Conservation (phyloP, 805 yeast species). For the Candida taoyuanica region DNA sequence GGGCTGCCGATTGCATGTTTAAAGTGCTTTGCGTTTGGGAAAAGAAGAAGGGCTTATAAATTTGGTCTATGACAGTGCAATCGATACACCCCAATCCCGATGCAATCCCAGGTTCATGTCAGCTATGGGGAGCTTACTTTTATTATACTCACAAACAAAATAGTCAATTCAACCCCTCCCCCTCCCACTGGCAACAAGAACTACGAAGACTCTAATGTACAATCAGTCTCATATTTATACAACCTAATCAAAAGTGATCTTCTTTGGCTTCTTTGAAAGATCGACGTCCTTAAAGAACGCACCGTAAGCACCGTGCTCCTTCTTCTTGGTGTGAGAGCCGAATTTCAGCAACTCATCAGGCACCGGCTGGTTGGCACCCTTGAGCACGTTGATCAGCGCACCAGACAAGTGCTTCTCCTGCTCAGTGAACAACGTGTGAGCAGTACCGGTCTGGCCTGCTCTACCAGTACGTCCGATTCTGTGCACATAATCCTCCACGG, state of each 20-base stretch:
- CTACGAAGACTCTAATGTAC: too few relatives aligned
- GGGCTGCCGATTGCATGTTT: too few relatives aligned
- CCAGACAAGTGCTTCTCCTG: constrained; percentile 96
- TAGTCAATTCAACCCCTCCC: too few relatives aligned
- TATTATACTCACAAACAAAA: too few relatives aligned
- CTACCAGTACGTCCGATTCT: constrained; percentile 98
- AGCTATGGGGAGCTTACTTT: too few relatives aligned
- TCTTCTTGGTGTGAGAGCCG: constrained; percentile 97
- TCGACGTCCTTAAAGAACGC: constrained; percentile 95
- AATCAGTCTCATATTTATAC: too few relatives aligned
- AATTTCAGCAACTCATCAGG: constrained; percentile 93
- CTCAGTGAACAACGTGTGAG: constrained; percentile 94
- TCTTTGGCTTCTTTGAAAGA: constrained; percentile 76
- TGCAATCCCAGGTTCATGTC: too few relatives aligned
- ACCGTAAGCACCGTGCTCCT: constrained; percentile 96
- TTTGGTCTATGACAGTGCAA: too few relatives aligned
- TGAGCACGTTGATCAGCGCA: constrained; percentile 83
- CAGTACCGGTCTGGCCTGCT: constrained; percentile 92
- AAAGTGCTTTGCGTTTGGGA: too few relatives aligned
- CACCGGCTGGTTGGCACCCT: constrained; percentile 92
- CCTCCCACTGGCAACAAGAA: too few relatives aligned
- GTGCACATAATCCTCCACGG: constrained; percentile 95
- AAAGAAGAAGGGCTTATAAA: too few relatives aligned
- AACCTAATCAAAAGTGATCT: constrained; percentile 68
- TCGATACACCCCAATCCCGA: too few relatives aligned